Conservation (phyloP, 2,329 filamentous ascomycete genomes). For the Trichoderma harzianum region DNA sequence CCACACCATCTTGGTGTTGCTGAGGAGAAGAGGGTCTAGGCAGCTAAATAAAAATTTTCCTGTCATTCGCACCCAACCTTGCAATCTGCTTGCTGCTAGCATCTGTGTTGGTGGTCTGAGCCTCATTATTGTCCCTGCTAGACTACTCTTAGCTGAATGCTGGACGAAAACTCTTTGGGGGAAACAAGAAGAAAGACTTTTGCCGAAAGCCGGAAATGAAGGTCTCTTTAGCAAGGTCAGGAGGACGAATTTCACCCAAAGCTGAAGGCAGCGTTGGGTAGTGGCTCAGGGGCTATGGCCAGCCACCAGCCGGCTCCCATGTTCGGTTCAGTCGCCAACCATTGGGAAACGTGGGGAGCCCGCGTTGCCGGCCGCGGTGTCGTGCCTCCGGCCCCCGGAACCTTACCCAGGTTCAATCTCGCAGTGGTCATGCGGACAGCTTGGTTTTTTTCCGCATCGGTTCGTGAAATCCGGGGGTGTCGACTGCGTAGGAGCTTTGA, state of each 20-base stretch:
- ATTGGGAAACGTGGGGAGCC: conserved; percentile 19
- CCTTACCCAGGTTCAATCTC: conserved; percentile 5
- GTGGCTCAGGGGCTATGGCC: conserved; percentile 4
- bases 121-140: neutral
- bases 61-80: conserved; percentile 7
- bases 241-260: neutral
- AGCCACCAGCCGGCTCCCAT: neutral
- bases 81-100: neutral
- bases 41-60: conserved; percentile 18
- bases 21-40: conserved; percentile 17
- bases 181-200: neutral
- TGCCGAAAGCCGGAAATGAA: conserved; percentile 3
- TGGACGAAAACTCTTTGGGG: neutral
- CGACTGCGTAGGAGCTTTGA: conserved; percentile 9
- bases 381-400: conserved; percentile 4
- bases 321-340: neutral
- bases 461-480: conserved; percentile 7
- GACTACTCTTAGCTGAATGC: neutral
- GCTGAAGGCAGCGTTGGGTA: neutral
- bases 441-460: conserved; percentile 14
- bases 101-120: conserved; percentile 9
- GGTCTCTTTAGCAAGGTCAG: conserved; percentile 4
- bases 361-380: conserved; percentile 6
- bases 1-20: conserved; percentile 12
- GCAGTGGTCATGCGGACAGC: conserved; percentile 16